A percentile compares a stretch with the other conserved stretches of the same genome.
Conservation (phyloP, 1,284 basidiomycete species). For the Cutaneotrichosporon cutaneum region DNA sequence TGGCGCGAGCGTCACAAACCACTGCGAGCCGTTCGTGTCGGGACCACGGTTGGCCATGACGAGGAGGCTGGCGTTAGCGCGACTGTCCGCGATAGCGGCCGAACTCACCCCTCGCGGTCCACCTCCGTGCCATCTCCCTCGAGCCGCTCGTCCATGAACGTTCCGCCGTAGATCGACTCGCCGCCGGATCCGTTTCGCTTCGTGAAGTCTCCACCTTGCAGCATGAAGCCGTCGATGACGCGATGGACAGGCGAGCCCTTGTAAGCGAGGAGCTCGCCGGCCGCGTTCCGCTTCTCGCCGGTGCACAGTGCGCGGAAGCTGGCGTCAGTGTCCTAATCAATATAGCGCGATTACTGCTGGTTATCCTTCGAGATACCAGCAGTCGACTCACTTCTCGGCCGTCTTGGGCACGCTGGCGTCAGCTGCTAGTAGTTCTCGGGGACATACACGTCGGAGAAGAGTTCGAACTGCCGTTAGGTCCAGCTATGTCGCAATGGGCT, state of each 20-base stretch:
- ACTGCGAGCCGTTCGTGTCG: slow-evolving; percentile 60
- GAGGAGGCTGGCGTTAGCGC: slow-evolving; percentile 48
- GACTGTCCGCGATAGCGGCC: no score
- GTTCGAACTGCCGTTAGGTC: slow-evolving; percentile 64
- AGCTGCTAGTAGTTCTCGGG: neutral
- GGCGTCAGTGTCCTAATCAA: slow-evolving; percentile 19
- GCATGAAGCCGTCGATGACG: slow-evolving; percentile 82
- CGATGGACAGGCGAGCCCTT: slow-evolving; percentile 75
- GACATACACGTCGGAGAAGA: slow-evolving; percentile 61
- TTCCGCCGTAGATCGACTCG: slow-evolving; percentile 51
- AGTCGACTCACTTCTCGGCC: slow-evolving; percentile 77
- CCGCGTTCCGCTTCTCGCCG: slow-evolving; percentile 70
- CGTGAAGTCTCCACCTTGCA: slow-evolving; percentile 71
- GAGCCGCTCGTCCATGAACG: slow-evolving; percentile 51
- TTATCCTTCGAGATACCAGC: no score
- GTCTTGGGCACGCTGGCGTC: slow-evolving; percentile 69
- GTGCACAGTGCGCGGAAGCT: slow-evolving; percentile 87
- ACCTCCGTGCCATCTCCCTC: slow-evolving; percentile 45
- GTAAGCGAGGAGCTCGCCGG: slow-evolving; percentile 73
- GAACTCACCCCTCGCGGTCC: slow-evolving; percentile 50
- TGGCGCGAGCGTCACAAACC: slow-evolving; percentile 50
- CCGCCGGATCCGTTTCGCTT: slow-evolving; percentile 58
- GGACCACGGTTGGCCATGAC: slow-evolving; percentile 66
- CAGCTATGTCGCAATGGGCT: slow-evolving; percentile 19
- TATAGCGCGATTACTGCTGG: no score